Base-by-base conservation (phyloP, 495 filamentous ascomycete genomes). In the Platismatia glauca region DNA sequence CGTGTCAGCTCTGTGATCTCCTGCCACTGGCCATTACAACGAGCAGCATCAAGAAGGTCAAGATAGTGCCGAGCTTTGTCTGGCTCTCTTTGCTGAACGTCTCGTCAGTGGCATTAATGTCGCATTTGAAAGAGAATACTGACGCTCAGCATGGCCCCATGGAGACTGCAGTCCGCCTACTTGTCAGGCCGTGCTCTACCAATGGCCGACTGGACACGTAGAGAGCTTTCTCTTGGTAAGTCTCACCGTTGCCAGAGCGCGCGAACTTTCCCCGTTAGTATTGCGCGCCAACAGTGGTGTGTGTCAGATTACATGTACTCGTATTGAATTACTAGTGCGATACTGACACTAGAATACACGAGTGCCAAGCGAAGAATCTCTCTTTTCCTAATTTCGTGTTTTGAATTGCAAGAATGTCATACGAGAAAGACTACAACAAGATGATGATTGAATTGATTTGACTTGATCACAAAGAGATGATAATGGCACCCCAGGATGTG, bases 21-120 rank as follows among this genome's bases (percentile, higher is more conserved):
- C 64, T 89, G 81, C 94, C 94, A 98, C 69, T 82, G 85, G 35
- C 89, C 90, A 69, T 92, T 84, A 71, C 89, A 94, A 62, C 94
- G 88, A 66, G 90, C 90, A 67, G 84, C 82, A 70, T 97, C 89
- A 66, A 98, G 83, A 75, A 83, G 83, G 70, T 81, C 78, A 67
- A 93, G 78, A 74, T 96, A 96, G 69, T 85, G 83, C 64, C 80
- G 81, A 56, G 86, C 91, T 77, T 98, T 98, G 62, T 80, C 80
- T 53, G 69, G 68, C 63, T 78, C 76, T 66, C 72, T 74, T 70
- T 72, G 73, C 80, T 81, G 70, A 20, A 38, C 56, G 48, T 66
- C 22, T 50, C 6, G 34, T 70, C 43, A 70, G 63, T 59, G 50
- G 22, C 13, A 44, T 37, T 52, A 43, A 53, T 15, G 18, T 7